Base-by-base conservation (phyloP, 441 rosid genomes). In the Hypseocharis bilobata region DNA sequence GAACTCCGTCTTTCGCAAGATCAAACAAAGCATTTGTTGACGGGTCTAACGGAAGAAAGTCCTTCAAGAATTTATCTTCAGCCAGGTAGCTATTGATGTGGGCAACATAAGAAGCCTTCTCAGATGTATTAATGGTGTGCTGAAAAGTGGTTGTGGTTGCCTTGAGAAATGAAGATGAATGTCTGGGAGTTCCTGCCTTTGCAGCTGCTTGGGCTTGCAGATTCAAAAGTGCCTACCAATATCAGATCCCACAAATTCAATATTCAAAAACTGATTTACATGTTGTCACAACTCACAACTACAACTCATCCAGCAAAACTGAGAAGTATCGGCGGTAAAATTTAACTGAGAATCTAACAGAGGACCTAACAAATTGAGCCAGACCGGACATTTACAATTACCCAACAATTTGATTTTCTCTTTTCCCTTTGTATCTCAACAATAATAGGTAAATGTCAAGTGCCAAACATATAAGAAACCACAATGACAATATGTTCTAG, bases 1-100 rank as follows among this genome's bases (percentile, higher is more conserved):
- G 96, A 77, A 94, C 99, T 72, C 99, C 99, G 67, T 85, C 82
- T 79, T 83, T 94, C 42, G 80, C 91, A 68, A 94, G 88, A 72
- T 91, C 98, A 79, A 94, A 94, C 54, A 94, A 74, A 32, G 80
- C 89, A 78, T 86, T 84, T 1, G 99, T 86, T 3, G 78, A 16
- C 1, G 96, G 86, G 79, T 94, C 89, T 0, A 94, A 69, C 16
- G 99, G 99, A 73, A 94, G 96, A 73, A 74, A 86, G 36, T 63
- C 68, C 79, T 83, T 85, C 86, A 94, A 73, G 80, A 94, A 91
- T 60, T 82, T 84, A 83, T 94, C 99, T 65, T 91, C 96, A 28
- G 76, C 85, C 78, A 91, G 80, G 84, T 78, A 83, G 76, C 63
- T 83, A 71, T 94, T 94, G 63, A 94, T 84, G 76, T 91, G 98